Base-by-base conservation (phyloP, 2,329 filamentous ascomycete genomes). In the Ambrosiella beaveri region DNA sequence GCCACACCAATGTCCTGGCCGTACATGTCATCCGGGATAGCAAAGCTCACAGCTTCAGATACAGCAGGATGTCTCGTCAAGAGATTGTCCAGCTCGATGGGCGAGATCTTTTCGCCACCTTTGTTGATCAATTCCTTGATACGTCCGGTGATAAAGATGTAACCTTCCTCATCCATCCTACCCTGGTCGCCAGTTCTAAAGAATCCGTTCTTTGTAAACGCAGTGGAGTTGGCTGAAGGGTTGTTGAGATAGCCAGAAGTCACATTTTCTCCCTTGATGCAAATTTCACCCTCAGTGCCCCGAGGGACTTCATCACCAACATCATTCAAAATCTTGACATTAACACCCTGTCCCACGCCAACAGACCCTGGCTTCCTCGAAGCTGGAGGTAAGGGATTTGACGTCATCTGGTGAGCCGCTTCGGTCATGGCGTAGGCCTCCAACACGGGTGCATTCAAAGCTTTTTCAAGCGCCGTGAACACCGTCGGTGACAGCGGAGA, bases 121-220 rank as follows among this genome's bases (percentile, higher is more conserved):
- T 91, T 90, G 71, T 89, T 89, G 74, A 95, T 94, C 56, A 95
- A 75, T 71, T 95, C 88, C 75, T 95, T 95, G 72, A 94, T 94
- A 57, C 88, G 78, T n/a, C 88, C 88, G 0, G 88, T 94, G 70
- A 95, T 91, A 66, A 86, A 77, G 9, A 95, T 73, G 67, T 93
- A 94, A 61, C 87, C 86, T 64, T 93, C 86, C 59, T 80, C 72
- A 65, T 94, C 88, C 67, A 81, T 77, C 71, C 85, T 86, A 54
- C 88, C 88, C 69, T 94, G 87, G 66, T 95, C 88, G 5, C 88
- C 88, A 0, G 88, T 94, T 64, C 88, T 79, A 78, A 95, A 94
- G 73, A 87, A 94, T 8, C 86, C 85, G n/a, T 75, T 74, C 62
- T 78, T 74, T 36, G 85, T 85, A 70, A 88, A 93, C 0, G 85